A percentile compares a stretch with the other conserved stretches of the same genome.
These are phyloP conservation scores for Taphrina pruni DNA, from an alignment of 1,139 yeast species.

Conservation along the genomic window DNA sequence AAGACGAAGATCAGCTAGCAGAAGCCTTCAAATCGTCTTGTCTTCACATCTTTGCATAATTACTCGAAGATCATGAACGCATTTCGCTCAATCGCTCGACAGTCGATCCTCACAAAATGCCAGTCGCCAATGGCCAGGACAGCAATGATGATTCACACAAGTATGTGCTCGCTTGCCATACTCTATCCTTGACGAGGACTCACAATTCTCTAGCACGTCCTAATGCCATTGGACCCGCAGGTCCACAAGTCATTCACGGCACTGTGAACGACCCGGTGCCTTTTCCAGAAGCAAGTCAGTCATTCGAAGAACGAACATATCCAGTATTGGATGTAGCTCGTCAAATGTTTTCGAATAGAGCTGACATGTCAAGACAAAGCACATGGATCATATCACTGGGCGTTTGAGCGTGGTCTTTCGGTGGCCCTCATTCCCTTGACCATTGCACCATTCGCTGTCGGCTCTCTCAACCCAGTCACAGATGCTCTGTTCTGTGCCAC, in stretches of 20 bases:
- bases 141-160: constrained; percentile 25
- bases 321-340: not conserved
- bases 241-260: constrained; percentile 66
- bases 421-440: constrained; percentile 75
- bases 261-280: constrained; percentile 77
- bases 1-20: no score
- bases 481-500: constrained; percentile 72
- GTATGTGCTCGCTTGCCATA: not conserved
- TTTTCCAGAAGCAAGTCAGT: constrained; percentile 63
- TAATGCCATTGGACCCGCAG: constrained; percentile 49
- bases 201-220: constrained; percentile 21
- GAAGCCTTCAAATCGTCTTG: not conserved
- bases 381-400: constrained; percentile 91
- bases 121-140: constrained; percentile 12
- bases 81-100: constrained; percentile 19
- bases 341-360: not conserved
- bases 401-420: constrained; percentile 73
- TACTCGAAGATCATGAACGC: constrained; percentile 9
- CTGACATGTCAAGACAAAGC: constrained; percentile 47
- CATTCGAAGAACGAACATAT: not conserved
- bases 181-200: not conserved
- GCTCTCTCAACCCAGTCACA: constrained; percentile 67
- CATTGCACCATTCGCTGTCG: constrained; percentile 71
- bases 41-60: no score
- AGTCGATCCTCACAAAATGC: constrained; percentile 21